Conservation (phyloP, 2,329 filamentous ascomycete genomes). For the Penicillium sp. region DNA sequence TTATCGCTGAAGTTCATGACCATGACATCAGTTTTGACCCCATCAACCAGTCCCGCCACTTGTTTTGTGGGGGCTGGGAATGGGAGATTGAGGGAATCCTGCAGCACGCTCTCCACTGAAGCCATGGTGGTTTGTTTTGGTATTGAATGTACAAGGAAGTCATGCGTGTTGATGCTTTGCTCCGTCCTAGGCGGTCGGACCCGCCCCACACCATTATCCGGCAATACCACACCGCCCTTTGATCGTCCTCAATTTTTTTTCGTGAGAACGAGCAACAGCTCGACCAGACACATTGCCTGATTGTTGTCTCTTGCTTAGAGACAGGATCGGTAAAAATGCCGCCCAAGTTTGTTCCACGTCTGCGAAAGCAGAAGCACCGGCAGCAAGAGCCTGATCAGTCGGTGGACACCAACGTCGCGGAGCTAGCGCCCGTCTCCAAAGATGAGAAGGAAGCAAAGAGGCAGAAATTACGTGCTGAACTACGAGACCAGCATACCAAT, state of each 20-base stretch:
- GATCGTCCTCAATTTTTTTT: constrained; percentile 23
- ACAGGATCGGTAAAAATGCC: constrained; percentile 34
- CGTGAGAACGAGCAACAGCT: constrained; percentile 4
- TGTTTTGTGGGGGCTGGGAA: constrained; percentile 69
- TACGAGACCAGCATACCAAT: constrained; percentile 56
- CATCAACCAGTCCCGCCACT: constrained; percentile 64
- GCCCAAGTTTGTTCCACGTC: constrained; percentile 55
- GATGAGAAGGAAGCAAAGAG: constrained; percentile 56
- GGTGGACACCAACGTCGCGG: constrained; percentile 50
- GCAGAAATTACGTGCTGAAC: constrained; percentile 54
- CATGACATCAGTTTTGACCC: constrained; percentile 70
- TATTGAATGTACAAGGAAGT: neutral
- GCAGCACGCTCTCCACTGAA: constrained; percentile 26
- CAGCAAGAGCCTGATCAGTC: constrained; percentile 31
- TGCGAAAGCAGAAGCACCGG: constrained; percentile 58
- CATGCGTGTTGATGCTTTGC: constrained; percentile 10
- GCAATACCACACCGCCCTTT: constrained; percentile 22
- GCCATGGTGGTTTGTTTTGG: constrained; percentile 22
- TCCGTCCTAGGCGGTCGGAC: constrained; percentile 10
- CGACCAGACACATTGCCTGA: constrained; percentile 4
- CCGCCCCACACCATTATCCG: constrained; percentile 13
- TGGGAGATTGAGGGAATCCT: constrained; percentile 51
- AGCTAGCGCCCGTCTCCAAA: constrained; percentile 49
- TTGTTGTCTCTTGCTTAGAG: constrained; percentile 13
- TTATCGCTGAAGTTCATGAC: constrained; percentile 81